Percentiles rank a stretch among this genome's conserved stretches.
Conservation (phyloP, 208 protist genomes). For the Trypanosoma melophagium region DNA sequence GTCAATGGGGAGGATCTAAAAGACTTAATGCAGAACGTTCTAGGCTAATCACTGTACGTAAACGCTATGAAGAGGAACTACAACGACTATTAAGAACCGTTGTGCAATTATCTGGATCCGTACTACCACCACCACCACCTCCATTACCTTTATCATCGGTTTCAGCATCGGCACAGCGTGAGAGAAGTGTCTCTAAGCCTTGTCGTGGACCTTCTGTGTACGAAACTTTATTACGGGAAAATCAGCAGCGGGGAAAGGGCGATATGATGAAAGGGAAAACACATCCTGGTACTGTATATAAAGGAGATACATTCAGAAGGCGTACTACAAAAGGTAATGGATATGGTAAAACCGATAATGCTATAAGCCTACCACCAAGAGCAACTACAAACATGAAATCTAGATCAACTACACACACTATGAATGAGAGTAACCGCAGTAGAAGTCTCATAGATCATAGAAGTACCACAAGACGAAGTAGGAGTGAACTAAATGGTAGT, state of each 20-base stretch:
- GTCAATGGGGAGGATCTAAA: not conserved
- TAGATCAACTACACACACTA: not conserved
- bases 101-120: no score
- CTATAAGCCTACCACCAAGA: slow-evolving; percentile 4
- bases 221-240: slow-evolving; percentile 14
- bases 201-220: slow-evolving; percentile 21
- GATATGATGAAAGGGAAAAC: no score
- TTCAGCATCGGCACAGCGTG: not conserved
- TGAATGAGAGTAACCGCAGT: no score
- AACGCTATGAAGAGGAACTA: slow-evolving; percentile 18
- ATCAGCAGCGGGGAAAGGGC: no score
- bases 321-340: not conserved
- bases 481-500: not conserved
- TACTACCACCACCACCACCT: not conserved
- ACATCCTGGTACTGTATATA: no score
- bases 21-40: slow-evolving; percentile 5
- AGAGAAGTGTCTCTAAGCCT: not conserved
- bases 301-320: not conserved
- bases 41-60: slow-evolving; percentile 12
- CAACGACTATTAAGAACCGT: not conserved
- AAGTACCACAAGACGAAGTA: not conserved
- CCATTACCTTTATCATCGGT: not conserved
- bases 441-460: no score
- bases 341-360: not conserved
- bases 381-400: not conserved